Conservation (phyloP, 140 eudicot species). For the Ambrosia hybrid region DNA sequence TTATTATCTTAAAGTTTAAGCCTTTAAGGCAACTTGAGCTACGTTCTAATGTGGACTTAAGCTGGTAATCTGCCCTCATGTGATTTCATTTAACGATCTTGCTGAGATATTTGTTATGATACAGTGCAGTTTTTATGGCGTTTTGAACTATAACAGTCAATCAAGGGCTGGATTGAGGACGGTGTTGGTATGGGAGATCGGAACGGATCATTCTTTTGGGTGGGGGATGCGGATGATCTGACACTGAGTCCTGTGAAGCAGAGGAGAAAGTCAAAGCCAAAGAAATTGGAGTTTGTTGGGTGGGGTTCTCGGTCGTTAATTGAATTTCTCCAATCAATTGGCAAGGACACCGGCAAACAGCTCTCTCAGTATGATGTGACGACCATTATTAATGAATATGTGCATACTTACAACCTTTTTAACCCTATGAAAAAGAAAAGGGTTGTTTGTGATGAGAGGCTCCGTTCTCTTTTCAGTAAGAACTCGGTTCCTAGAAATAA, state of each 20-base stretch:
- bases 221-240: conserved; percentile 41
- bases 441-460: conserved; percentile 72
- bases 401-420: conserved; percentile 43
- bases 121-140: background rate
- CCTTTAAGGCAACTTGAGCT: background rate
- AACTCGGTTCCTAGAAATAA: conserved; percentile 54
- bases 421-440: conserved; percentile 68
- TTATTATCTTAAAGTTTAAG: too few species aligned
- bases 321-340: conserved; percentile 68
- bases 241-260: conserved; percentile 25
- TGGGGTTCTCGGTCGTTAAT: conserved; percentile 77
- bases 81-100: too few species aligned
- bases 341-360: conserved; percentile 42
- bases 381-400: conserved; percentile 49
- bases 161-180: conserved; percentile 7
- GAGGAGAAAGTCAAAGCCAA: conserved; percentile 45
- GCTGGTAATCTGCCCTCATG: too few species aligned
- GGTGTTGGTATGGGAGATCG: conserved; percentile 28
- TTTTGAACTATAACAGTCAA: conserved; percentile 13
- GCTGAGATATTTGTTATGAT: background rate
- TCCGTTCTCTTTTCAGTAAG: conserved; percentile 64
- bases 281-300: conserved; percentile 59
- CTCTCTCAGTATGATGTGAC: conserved; percentile 58
- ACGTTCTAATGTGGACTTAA: too few species aligned
- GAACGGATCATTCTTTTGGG: conserved; percentile 46